These are phyloP conservation scores for Tetrapyrgos nigripes DNA, from an alignment of 1,284 basidiomycete genomes.

Conservation along the genomic window DNA sequence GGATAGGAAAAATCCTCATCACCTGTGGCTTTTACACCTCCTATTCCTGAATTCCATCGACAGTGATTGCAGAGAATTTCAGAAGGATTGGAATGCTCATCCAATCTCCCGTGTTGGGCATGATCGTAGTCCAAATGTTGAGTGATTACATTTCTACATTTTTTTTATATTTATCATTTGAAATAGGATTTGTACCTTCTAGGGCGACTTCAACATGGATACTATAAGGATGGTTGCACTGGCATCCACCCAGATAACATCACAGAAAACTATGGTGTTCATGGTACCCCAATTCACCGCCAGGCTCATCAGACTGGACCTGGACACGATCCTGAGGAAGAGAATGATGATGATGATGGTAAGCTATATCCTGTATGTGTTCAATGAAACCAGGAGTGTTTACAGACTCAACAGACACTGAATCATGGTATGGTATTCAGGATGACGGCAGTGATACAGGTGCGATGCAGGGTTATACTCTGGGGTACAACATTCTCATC, in stretches of 20 bases:
- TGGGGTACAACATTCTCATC: no score
- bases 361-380: conserved; percentile 12
- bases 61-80: conserved; percentile 32
- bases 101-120: conserved; percentile 23
- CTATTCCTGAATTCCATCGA: conserved; percentile 39
- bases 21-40: conserved; percentile 41
- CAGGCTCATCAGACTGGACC: conserved; percentile 11
- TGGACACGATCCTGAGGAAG: no score
- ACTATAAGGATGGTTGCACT: no score
- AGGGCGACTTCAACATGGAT: conserved; percentile 27
- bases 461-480: no score
- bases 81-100: conserved; percentile 37
- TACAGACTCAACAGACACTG: no score
- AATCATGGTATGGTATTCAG: no score
- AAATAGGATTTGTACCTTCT: conserved; percentile 36
- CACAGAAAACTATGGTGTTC: conserved; percentile 22
- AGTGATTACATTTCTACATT: background rate
- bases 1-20: conserved; percentile 16
- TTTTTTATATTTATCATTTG: background rate
- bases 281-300: background rate
- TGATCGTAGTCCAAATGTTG: background rate
- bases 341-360: no score
- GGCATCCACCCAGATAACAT: no score
- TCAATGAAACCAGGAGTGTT: no score
- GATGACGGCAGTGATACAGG: no score